Evolutionary conservation across 305 asterid genomes (phyloP).

Genomic region (Lippia alba): DNA sequence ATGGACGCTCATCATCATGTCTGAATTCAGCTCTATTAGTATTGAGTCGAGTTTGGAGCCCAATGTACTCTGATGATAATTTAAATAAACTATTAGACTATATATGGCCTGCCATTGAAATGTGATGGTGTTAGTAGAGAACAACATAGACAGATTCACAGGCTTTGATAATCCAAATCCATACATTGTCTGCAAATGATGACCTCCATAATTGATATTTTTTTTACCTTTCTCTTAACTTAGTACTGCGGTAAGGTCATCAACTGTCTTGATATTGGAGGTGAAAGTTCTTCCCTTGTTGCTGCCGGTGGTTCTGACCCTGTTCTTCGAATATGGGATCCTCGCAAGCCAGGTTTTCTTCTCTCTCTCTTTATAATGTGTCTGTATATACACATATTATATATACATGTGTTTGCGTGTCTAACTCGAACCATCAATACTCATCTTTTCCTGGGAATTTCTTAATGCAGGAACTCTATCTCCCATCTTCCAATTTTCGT

Average conservation of each 20-base stretch:
- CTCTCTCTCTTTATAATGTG: slow-evolving; percentile 2
- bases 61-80: background rate
- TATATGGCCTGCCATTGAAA: background rate
- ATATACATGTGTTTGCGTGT: too few relatives aligned
- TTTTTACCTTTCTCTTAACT: slow-evolving; percentile 24
- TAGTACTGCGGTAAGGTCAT: slow-evolving; percentile 82
- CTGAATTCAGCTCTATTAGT: slow-evolving; percentile 25
- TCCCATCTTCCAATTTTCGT: slow-evolving; percentile 81
- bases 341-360: slow-evolving; percentile 85
- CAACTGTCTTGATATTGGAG: slow-evolving; percentile 89
- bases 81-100: background rate
- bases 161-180: background rate
- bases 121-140: background rate
- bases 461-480: slow-evolving; percentile 63
- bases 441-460: slow-evolving; percentile 10
- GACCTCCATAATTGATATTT: slow-evolving; percentile 21
- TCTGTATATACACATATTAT: background rate
- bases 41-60: slow-evolving; percentile 6
- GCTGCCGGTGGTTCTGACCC: slow-evolving; percentile 91
- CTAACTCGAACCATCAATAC: background rate
- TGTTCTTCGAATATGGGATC: slow-evolving; percentile 94
- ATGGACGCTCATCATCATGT: slow-evolving; percentile 10
- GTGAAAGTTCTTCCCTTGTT: slow-evolving; percentile 86
- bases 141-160: background rate
- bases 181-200: slow-evolving; percentile 12